These are phyloP conservation scores for Penicillium janthinellum DNA, from an alignment of 2,329 filamentous ascomycete species.

Conservation along the genomic window DNA sequence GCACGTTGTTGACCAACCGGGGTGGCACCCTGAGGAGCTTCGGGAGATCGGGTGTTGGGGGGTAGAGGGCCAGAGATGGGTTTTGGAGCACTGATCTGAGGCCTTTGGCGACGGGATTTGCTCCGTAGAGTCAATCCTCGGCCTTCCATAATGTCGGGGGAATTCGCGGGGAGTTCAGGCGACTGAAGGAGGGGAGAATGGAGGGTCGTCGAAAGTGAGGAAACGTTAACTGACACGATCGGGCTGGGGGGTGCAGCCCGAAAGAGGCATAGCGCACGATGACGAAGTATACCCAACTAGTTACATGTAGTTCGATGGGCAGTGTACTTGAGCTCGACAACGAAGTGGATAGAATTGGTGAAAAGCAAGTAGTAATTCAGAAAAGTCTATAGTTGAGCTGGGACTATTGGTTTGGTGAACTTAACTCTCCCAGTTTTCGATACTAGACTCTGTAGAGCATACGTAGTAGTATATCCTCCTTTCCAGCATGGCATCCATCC, in stretches of 20 bases:
- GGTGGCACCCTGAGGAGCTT: constrained; percentile 34
- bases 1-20: constrained; percentile 43
- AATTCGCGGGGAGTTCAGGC: constrained; percentile 7
- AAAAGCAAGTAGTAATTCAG: too few species aligned
- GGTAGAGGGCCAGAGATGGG: constrained; percentile 53
- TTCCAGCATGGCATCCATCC: too few species aligned
- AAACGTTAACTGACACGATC: constrained; percentile 1
- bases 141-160: constrained; percentile 49
- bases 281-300: background rate
- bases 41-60: constrained; percentile 40
- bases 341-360: too few species aligned
- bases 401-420: too few species aligned
- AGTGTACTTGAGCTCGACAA: background rate
- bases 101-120: constrained; percentile 55
- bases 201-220: constrained; percentile 6
- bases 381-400: background rate
- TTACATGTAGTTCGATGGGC: too few species aligned
- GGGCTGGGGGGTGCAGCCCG: constrained; percentile 3
- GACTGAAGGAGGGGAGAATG: constrained; percentile 1
- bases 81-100: constrained; percentile 62
- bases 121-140: constrained; percentile 65
- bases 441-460: too few species aligned
- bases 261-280: constrained; percentile 8
- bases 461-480: too few species aligned
- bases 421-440: too few species aligned